phyloP scores from a whole-genome alignment of 2,329 filamentous ascomycete species.

The Aspergillus ochraceoroseus region DNA sequence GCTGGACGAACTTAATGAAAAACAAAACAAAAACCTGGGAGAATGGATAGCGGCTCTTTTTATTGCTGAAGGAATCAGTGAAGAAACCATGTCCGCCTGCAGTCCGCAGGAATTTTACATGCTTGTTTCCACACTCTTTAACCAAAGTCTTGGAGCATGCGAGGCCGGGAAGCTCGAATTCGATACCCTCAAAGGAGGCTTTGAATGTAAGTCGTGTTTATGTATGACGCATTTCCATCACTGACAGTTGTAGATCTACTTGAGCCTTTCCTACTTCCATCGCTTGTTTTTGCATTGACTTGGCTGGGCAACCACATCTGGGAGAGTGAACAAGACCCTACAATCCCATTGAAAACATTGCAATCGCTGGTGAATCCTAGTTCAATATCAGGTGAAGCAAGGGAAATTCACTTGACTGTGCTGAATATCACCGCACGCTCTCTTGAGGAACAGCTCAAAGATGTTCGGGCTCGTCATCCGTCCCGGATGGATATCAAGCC shows the following conservation, averaged over 20 bases:
- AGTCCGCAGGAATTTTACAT: slow-evolving; percentile 61
- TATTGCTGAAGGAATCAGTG: slow-evolving; percentile 58
- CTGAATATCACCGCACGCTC: slow-evolving; percentile 52
- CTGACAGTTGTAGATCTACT: slow-evolving; percentile 48
- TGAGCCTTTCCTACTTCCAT: slow-evolving; percentile 60
- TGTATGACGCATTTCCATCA: too few relatives aligned
- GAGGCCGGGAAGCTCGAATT: slow-evolving; percentile 52
- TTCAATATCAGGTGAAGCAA: slow-evolving; percentile 56
- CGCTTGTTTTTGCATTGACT: slow-evolving; percentile 54
- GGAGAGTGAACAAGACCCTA: slow-evolving; percentile 47
- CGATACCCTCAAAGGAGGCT: slow-evolving; percentile 56
- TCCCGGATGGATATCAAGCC: slow-evolving; percentile 50
- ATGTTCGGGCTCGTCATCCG: slow-evolving; percentile 48
- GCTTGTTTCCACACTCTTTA: slow-evolving; percentile 58
- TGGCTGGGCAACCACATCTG: slow-evolving; percentile 57
- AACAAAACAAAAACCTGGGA: slow-evolving; percentile 54
- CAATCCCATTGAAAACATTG: slow-evolving; percentile 53
- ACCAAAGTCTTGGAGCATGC: slow-evolving; percentile 57
- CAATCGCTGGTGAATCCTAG: slow-evolving; percentile 53
- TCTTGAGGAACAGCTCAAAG: slow-evolving; percentile 50
- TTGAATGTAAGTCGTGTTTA: slow-evolving; percentile 57
- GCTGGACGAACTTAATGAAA: slow-evolving; percentile 50
- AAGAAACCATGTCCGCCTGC: slow-evolving; percentile 61
- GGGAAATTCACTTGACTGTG: slow-evolving; percentile 57
- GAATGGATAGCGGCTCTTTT: slow-evolving; percentile 60